Base-by-base conservation (phyloP, 139 green algal genomes). In the Micromonas pusilla region DNA sequence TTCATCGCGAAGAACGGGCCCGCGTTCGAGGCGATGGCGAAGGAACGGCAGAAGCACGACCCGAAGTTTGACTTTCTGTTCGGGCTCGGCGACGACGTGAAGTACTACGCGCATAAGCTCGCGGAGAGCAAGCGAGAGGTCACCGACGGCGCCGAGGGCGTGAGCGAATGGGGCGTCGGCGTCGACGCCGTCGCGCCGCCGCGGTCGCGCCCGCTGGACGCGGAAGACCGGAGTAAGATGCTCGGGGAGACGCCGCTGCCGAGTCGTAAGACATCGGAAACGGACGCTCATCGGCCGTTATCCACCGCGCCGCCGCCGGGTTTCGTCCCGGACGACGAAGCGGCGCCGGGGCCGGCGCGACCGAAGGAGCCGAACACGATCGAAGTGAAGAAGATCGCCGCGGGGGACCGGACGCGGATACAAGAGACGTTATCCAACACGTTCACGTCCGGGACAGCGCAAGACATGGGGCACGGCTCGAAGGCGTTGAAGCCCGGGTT, bases 1-100 rank as follows among this genome's bases (percentile, higher is more conserved):
- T 91, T 91, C 70, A 91, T 97, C 31, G 92, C 91, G 0, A 86
- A 91, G 52, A 94, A 92, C 63, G 94, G 94, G n/a, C 65, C 78
- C 23, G 75, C 82, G 3, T 91, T 97, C 68, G 93, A 97, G 77
- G 76, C 82, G 1, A 80, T 98, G 19, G 93, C 89, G n/a, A 70
- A 81, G 30, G 78, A 90, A 79, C 81, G 86, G 60, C 87, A 93
- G 66, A 57, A 38, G n/a, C 57, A 36, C 25, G 80, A 83, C 37
- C 73, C 71, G 36, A 78, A 82, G 60, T 93, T 90, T 74, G 67
- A 57, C 0, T 96, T 96, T 77, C 82, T 96, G 30, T 65, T 84
- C 3, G 89, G 87, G 4, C n/a, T n/a, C 45, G 93, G 90, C 0
- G 70, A 87, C 3, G 91, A 89, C 1, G 68, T 83, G 2, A 81